Base-by-base conservation (phyloP, 164 flowering plant species). In the Cinnamomum chago region DNA sequence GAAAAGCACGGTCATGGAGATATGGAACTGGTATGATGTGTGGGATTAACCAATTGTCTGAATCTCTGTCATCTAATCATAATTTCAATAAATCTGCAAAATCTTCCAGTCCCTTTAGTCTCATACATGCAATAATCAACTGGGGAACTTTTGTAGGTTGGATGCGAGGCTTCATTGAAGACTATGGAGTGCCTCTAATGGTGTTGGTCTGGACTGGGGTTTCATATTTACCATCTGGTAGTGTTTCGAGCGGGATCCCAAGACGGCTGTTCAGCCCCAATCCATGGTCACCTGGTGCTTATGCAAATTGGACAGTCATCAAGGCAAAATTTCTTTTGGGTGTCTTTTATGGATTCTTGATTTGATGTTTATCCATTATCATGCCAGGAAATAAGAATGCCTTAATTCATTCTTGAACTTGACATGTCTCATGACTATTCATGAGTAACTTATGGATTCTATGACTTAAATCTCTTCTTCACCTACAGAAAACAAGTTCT, bases 231-330 rank as follows among this genome's bases (percentile, higher is more conserved):
- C 98, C 99, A 25, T 11, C 94, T 13, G 76, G 80, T 66, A 82
- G 70, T 82, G 93, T 96, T 67, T 98, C 98, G 2, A 79, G 84
- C 58, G 97, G 98, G 40, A 92, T 96, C 64, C 99, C 99, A 0
- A 76, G 97, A 28, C 97, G 98, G 50, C 98, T 96, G 50, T 84
- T 83, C 65, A 96, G 99, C 83, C 99, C 99, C 40, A 94, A 92
- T 75, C 99, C 99, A 25, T 96, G 99, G 99, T 94, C 99, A 6
- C 98, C 97, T 73, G 97, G 98, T 75, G 99, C 98, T 15, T 96
- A 92, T 83, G 88, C 78, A 30, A 96, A 96, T 74, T 96, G 99
- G 99, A 94, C 96, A 17, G 98, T 96, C 2, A 80, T 92, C 73
- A 94, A 86, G 92, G 99, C 74, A 87, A 62, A 87, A 74, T 14